These are phyloP conservation scores for Rossbeevera mucosa DNA, from an alignment of 768 basidiomycete species.

Conservation along the genomic window DNA sequence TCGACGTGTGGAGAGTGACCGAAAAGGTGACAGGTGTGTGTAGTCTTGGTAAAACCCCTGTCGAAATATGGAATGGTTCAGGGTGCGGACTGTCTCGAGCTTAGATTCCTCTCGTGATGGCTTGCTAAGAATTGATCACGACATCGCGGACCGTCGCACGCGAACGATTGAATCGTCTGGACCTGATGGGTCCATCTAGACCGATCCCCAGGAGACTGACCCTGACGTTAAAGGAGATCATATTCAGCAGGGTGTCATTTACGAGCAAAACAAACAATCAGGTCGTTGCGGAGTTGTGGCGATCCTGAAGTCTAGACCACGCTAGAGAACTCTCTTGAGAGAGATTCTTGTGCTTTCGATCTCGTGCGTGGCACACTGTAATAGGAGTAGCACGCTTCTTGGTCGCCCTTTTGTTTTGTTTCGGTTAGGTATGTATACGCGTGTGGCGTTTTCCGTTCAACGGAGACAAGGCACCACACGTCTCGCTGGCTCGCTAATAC, in stretches of 20 bases:
- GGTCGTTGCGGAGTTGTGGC: neutral
- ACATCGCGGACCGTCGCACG: neutral
- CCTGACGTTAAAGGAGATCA: neutral
- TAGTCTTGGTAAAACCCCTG: neutral
- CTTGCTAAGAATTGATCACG: neutral
- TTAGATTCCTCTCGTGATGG: neutral
- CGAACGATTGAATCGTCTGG: neutral
- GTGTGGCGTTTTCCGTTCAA: neutral
- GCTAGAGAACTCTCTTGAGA: neutral
- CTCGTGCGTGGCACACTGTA: neutral
- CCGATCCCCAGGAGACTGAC: neutral
- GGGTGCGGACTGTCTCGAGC: neutral
- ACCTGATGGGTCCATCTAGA: neutral
- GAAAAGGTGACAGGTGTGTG: conserved; percentile 1
- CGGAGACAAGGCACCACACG: neutral
- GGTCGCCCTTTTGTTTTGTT: neutral
- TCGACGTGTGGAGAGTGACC: neutral
- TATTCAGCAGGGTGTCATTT: neutral
- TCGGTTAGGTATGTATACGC: neutral
- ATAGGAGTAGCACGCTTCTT: neutral
- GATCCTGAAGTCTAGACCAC: neutral
- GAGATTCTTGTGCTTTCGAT: neutral
- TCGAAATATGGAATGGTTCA: neutral
- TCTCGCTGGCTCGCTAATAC: neutral
- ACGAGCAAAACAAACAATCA: neutral